Conservation (phyloP, 257 asterid genomes). For the Echites panduratus region DNA sequence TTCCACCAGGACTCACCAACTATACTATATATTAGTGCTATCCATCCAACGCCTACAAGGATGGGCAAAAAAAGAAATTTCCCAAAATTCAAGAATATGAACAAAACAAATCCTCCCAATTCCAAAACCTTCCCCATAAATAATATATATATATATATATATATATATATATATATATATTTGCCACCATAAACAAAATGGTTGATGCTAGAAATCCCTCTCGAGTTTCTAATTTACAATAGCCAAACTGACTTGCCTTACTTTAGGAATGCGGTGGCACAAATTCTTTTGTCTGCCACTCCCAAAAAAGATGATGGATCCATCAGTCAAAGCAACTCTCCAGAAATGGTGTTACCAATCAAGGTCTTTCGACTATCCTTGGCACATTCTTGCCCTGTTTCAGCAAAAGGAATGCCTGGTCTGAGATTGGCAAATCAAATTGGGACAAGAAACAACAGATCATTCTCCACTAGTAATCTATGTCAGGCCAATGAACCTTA, state of each 20-base stretch:
- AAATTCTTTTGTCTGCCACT: slow-evolving; percentile 17
- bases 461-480: background rate
- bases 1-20: background rate
- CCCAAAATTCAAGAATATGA: background rate
- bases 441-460: background rate
- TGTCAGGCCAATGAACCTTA: background rate
- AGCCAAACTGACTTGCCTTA: slow-evolving; percentile 48
- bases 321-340: background rate
- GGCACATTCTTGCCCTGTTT: slow-evolving; percentile 20
- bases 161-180: no score
- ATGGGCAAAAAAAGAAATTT: background rate
- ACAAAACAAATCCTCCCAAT: background rate
- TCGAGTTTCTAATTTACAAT: slow-evolving; percentile 18
- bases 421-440: background rate
- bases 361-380: background rate
- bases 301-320: slow-evolving; percentile 11
- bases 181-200: no score
- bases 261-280: slow-evolving; percentile 14
- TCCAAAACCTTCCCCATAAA: background rate
- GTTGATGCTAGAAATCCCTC: background rate
- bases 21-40: background rate
- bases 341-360: background rate
- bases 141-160: no score
- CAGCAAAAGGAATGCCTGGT: background rate
- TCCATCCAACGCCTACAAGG: background rate